A percentile compares a stretch with the other conserved stretches of the same genome.
Evolutionary conservation across 148 eudicot genomes (phyloP).

Genomic region (Drosera capensis): DNA sequence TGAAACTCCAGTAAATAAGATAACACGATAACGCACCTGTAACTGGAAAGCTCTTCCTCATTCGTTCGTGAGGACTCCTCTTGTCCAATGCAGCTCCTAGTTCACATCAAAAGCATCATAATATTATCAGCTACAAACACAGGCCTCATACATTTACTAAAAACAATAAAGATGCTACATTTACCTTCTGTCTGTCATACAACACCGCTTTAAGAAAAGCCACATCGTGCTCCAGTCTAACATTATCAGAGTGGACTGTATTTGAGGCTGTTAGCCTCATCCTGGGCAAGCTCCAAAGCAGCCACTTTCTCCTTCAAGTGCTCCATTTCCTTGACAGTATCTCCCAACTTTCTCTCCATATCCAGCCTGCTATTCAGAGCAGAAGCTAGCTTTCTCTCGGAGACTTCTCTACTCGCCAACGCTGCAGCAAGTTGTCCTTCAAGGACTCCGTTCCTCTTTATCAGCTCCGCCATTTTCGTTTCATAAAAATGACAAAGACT

Average conservation of each 20-base stretch:
- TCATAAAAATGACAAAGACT: constrained; percentile 54
- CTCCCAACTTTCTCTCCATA: constrained; percentile 50
- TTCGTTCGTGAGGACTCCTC: constrained; percentile 75
- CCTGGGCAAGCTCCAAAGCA: constrained; percentile 72
- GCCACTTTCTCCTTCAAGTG: constrained; percentile 57
- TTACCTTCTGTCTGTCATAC: constrained; percentile 97
- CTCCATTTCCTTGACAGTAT: constrained; percentile 56
- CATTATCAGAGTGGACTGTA: constrained; percentile 84
- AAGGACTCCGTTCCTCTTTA: constrained; percentile 61
- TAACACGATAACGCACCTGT: too few species aligned
- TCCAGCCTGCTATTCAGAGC: constrained; percentile 56
- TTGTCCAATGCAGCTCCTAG: constrained; percentile 82
- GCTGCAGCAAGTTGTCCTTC: constrained; percentile 85
- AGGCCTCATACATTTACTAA: not conserved
- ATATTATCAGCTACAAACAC: not conserved
- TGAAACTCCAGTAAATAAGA: too few species aligned
- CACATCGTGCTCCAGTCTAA: constrained; percentile 93
- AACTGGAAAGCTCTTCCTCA: constrained; percentile 77
- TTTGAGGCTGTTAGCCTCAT: constrained; percentile 77
- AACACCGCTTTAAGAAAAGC: constrained; percentile 90
- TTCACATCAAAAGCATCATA: not conserved
- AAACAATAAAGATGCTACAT: not conserved
- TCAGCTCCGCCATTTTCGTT: constrained; percentile 49
- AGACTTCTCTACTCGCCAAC: constrained; percentile 52
- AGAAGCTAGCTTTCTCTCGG: constrained; percentile 56